Percentiles rank a stretch among this genome's conserved stretches.
phyloP scores from a whole-genome alignment of 306 rosid species.

The Gastrolobium villosum region DNA sequence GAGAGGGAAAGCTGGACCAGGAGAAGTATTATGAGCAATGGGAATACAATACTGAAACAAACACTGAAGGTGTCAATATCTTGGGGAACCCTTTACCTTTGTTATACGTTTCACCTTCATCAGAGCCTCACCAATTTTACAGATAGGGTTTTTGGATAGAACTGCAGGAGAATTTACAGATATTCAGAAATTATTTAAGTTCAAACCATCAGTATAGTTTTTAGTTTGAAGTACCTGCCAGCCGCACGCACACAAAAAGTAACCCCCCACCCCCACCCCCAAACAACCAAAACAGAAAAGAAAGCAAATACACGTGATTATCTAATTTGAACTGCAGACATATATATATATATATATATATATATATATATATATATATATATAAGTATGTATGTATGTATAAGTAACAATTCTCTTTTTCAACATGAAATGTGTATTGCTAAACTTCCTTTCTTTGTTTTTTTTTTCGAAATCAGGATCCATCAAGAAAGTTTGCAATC shows the following conservation, averaged over 20 bases:
- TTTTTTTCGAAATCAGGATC: not conserved
- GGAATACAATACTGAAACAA: conserved; percentile 39
- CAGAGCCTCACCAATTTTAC: conserved; percentile 76
- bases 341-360: no score
- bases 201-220: not conserved
- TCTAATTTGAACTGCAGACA: no score
- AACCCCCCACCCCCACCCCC: no score
- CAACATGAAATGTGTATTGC: conserved; percentile 7
- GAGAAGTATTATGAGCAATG: conserved; percentile 35
- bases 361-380: no score
- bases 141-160: conserved; percentile 87
- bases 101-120: conserved; percentile 69
- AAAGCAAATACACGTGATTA: no score
- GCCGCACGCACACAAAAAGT: no score
- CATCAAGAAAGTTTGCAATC: not conserved
- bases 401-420: not conserved
- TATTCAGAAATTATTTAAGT: conserved; percentile 33
- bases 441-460: not conserved
- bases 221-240: no score
- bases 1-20: conserved; percentile 87
- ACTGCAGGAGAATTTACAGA: conserved; percentile 60
- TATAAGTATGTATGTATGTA: no score
- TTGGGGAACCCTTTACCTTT: conserved; percentile 61
- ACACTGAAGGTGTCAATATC: conserved; percentile 32
- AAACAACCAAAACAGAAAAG: no score